phyloP scores from a whole-genome alignment of 2,329 filamentous ascomycete species.

The Aspergillus pseudoglaucus region DNA sequence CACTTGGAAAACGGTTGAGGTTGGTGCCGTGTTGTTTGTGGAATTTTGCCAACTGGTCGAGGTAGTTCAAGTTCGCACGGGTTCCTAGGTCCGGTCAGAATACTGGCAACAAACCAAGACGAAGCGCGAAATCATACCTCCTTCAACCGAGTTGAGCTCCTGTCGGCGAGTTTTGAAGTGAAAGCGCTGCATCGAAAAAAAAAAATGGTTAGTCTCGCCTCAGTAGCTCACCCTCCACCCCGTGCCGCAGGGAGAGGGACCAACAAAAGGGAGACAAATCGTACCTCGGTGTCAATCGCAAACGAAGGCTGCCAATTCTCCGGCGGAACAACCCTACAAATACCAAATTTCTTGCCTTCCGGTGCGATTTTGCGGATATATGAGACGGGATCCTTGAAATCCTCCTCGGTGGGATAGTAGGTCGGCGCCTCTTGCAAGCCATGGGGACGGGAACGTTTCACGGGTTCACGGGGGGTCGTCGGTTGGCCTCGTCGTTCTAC shows the following conservation, averaged over 20 bases:
- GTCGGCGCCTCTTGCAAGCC: conserved; percentile 84
- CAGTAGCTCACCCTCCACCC: not conserved
- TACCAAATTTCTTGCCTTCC: conserved; percentile 79
- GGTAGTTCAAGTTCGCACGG: conserved; percentile 89
- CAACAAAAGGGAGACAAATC: conserved; percentile 16
- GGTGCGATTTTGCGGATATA: conserved; percentile 89
- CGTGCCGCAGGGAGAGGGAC: not conserved
- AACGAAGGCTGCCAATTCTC: conserved; percentile 92
- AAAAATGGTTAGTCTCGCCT: conserved; percentile 11
- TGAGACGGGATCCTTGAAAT: conserved; percentile 88
- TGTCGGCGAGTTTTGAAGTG: conserved; percentile 95
- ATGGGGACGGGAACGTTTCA: conserved; percentile 73
- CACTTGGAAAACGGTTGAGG: conserved; percentile 86
- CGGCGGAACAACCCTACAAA: conserved; percentile 93
- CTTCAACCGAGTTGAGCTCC: conserved; percentile 95
- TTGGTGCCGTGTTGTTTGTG: conserved; percentile 96
- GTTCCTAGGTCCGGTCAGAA: conserved; percentile 59
- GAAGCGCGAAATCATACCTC: conserved; percentile 56
- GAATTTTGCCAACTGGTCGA: conserved; percentile 90
- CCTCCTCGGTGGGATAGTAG: conserved; percentile 81
- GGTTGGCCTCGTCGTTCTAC: conserved; percentile 87
- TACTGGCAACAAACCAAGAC: conserved; percentile 21
- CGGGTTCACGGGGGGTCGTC: conserved; percentile 65
- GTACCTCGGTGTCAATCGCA: conserved; percentile 92
- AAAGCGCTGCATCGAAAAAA: conserved; percentile 60